These are phyloP conservation scores for Verticillium longisporum DNA, from an alignment of 2,329 filamentous ascomycete genomes.

Conservation along the genomic window DNA sequence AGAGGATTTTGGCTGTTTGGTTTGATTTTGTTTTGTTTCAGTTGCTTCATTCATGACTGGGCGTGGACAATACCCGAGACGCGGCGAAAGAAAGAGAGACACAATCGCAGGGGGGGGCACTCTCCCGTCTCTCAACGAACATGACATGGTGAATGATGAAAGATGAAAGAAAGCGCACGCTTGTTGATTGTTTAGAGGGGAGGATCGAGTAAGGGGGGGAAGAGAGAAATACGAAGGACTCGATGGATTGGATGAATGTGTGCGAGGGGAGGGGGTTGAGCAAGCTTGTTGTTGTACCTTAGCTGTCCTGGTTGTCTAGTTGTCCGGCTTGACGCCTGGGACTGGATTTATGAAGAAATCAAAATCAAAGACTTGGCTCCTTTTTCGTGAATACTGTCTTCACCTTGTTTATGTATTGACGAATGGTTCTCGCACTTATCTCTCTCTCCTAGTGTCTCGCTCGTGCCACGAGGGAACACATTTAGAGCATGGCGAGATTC, in stretches of 20 bases:
- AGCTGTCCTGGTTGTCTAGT: background rate
- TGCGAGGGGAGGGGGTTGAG: too few species aligned
- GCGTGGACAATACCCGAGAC: background rate
- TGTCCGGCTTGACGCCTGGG: background rate
- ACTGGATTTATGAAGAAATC: background rate
- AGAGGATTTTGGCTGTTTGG: background rate
- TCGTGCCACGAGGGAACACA: too few species aligned
- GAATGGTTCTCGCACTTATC: too few species aligned
- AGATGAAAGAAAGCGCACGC: background rate
- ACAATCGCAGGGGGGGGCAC: background rate
- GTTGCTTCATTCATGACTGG: conserved; percentile 1
- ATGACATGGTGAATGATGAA: background rate
- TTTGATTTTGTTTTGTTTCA: background rate
- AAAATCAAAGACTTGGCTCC: background rate
- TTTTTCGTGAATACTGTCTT: background rate
- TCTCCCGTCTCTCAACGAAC: background rate
- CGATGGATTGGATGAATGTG: background rate
- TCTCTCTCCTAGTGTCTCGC: too few species aligned
- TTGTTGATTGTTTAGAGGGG: background rate
- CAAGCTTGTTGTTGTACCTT: background rate
- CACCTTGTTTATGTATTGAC: too few species aligned
- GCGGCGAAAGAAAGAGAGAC: background rate
- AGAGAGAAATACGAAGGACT: background rate
- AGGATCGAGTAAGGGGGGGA: background rate
- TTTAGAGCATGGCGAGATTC: too few species aligned